A percentile compares a stretch with the other conserved stretches of the same genome.
These are phyloP conservation scores for Glaciozyma antarctica DNA, from an alignment of 768 basidiomycete genomes.

Conservation along the genomic window DNA sequence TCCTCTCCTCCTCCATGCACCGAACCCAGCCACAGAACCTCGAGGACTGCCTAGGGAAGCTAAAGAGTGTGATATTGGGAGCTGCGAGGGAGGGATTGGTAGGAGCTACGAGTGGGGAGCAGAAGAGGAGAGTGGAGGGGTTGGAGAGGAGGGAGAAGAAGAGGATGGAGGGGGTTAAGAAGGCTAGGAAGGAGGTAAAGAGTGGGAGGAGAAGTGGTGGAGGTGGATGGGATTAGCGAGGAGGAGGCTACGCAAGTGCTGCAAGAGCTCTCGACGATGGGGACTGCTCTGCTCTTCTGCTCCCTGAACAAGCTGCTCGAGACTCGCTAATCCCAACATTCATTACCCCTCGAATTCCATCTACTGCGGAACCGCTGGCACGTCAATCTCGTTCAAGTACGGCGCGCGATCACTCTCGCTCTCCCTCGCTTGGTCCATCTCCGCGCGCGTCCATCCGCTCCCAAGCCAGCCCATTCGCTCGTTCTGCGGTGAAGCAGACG, in stretches of 20 bases:
- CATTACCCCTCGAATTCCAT: too few species aligned
- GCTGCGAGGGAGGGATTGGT: not conserved
- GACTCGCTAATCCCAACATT: too few species aligned
- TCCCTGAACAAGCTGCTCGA: too few species aligned
- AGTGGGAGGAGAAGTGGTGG: not conserved
- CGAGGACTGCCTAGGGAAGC: conserved; percentile 24
- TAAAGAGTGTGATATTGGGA: conserved; percentile 1
- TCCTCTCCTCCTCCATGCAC: conserved; percentile 25
- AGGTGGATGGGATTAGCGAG: not conserved
- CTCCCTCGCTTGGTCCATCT: conserved; percentile 40
- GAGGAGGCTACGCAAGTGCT: too few species aligned
- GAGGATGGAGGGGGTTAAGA: conserved; percentile 4
- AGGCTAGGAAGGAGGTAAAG: conserved; percentile 3
- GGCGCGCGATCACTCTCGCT: conserved; percentile 14
- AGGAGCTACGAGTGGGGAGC: not conserved
- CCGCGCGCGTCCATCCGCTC: conserved; percentile 52
- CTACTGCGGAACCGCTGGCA: conserved; percentile 8
- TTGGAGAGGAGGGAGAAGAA: not conserved
- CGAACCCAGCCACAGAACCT: conserved; percentile 28
- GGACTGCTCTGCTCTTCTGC: too few species aligned
- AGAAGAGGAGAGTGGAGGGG: conserved; percentile 1
- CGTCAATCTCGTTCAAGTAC: conserved; percentile 16
- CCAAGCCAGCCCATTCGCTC: conserved; percentile 56
- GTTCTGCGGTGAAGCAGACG: not conserved
- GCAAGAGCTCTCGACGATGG: too few species aligned